These are phyloP conservation scores for Phytophthora syringae DNA, from an alignment of 352 stramenopile genomes.

Conservation along the genomic window DNA sequence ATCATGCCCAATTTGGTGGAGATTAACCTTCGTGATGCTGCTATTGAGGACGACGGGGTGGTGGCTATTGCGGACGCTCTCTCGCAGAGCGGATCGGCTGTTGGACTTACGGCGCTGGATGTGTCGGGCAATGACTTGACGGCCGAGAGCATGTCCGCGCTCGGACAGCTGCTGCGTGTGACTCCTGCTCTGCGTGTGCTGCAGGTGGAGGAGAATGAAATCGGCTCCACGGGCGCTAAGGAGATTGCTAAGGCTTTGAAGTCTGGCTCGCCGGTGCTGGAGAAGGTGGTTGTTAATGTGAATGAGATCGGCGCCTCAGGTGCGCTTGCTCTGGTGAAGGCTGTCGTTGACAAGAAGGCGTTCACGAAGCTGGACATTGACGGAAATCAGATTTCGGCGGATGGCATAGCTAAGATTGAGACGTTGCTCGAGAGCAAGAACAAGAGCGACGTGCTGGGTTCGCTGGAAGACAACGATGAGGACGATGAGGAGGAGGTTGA, in stretches of 20 bases:
- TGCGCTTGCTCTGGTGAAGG: slow-evolving; percentile 79
- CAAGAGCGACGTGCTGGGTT: slow-evolving; percentile 69
- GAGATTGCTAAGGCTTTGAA: slow-evolving; percentile 76
- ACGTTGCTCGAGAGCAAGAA: slow-evolving; percentile 52
- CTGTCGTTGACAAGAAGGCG: slow-evolving; percentile 57
- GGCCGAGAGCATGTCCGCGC: slow-evolving; percentile 52
- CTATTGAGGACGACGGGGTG: slow-evolving; percentile 91
- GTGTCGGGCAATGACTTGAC: slow-evolving; percentile 95
- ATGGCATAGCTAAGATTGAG: slow-evolving; percentile 65
- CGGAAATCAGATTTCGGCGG: slow-evolving; percentile 81
- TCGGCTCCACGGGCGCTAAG: slow-evolving; percentile 86
- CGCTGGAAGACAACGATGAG: slow-evolving; percentile 86
- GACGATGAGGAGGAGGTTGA: slow-evolving; percentile 76
- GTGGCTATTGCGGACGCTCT: slow-evolving; percentile 84
- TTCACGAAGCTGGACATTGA: slow-evolving; percentile 77
- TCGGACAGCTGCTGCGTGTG: slow-evolving; percentile 55
- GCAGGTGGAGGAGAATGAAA: slow-evolving; percentile 94
- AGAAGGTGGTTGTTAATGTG: slow-evolving; percentile 87
- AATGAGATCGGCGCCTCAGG: slow-evolving; percentile 92
- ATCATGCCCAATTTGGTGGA: slow-evolving; percentile 75
- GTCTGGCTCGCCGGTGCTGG: slow-evolving; percentile 51
- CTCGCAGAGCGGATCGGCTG: slow-evolving; percentile 36
- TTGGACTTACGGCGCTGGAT: slow-evolving; percentile 80
- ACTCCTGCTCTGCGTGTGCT: slow-evolving; percentile 79
- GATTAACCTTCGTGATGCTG: slow-evolving; percentile 92